A percentile compares a stretch with the other conserved stretches of the same genome.
Evolutionary conservation across 257 asterid species (phyloP).

Genomic region (Solanum piurae): DNA sequence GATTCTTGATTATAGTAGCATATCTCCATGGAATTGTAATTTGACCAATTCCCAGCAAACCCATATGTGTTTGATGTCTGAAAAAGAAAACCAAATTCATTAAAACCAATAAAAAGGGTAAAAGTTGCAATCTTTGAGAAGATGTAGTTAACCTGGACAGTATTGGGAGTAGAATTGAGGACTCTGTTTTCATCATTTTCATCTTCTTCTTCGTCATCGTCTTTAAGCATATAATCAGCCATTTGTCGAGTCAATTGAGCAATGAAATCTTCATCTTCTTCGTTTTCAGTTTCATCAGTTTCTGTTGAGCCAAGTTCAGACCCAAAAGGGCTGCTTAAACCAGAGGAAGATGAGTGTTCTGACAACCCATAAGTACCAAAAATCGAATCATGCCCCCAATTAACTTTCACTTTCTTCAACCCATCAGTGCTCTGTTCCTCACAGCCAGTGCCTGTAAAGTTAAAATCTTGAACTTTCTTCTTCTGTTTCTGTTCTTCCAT

Average conservation of each 20-base stretch:
- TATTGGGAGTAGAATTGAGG: neutral
- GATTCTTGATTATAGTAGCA: slow-evolving; percentile 1
- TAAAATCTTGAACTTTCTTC: neutral
- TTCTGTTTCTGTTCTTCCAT: neutral
- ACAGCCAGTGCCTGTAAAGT: neutral
- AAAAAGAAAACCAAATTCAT: neutral
- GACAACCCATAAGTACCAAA: slow-evolving; percentile 8
- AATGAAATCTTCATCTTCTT: slow-evolving; percentile 51
- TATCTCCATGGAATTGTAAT: slow-evolving; percentile 2
- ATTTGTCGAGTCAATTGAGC: slow-evolving; percentile 74
- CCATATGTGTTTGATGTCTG: neutral
- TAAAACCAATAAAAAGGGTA: neutral
- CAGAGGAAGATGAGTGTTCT: slow-evolving; percentile 40
- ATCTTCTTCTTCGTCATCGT: slow-evolving; percentile 26
- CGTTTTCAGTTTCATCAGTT: slow-evolving; percentile 31
- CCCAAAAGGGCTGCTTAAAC: slow-evolving; percentile 49
- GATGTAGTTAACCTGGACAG: neutral
- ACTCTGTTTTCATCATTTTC: neutral
- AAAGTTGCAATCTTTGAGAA: neutral
- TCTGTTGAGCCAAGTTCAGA: slow-evolving; percentile 56
- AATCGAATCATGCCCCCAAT: slow-evolving; percentile 10
- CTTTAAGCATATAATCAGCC: slow-evolving; percentile 75
- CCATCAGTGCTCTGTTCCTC: neutral
- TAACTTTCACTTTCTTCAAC: neutral
- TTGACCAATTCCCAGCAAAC: slow-evolving; percentile 1